Base-by-base conservation (phyloP, 1,284 basidiomycete genomes). In the Ustilago nuda region DNA sequence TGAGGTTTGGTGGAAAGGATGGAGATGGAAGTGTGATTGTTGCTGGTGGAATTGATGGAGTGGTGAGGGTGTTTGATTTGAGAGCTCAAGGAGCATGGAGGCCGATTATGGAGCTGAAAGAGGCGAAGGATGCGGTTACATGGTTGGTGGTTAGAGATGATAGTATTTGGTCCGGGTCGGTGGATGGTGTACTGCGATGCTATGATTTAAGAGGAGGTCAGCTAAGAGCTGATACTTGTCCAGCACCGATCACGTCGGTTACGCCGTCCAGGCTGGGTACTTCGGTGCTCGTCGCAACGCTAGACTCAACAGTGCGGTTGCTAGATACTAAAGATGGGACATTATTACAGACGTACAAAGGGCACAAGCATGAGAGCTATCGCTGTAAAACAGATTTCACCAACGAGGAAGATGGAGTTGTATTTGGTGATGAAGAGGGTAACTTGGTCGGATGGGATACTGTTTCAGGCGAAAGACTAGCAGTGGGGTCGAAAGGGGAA, bases 121-220 rank as follows among this genome's bases (percentile, higher is more conserved):
- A 98, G 76, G 93, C 95, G 0, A 91, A 90, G 23, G 95, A 98
- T 81, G 92, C 93, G 0, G 91, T 99, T 56, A 74, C 77, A 0
- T 56, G 69, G 8, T 86, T 99, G n/a, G 72, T 68, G 86, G 72
- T 83, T 89, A 43, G 89, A 90, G 37, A 52, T 1, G 63, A 61
- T 19, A 17, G 90, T 64, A 90, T 98, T 75, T 75, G 72, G 32
- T 89, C 94, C 0, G 94, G 93, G 1, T 94, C 93, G 0, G 92
- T 96, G 2, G 97, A 99, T 78, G 96, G 97, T 1, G 89, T 92
- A 80, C 91, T 98, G 37, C 90, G 97, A 27, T 93, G 92, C 1
- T 98, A 98, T 86, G 97, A 99, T 86, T 87, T 99, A 36, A 91
- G 96, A 53, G 94, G 92, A 88, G 97, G 97, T 27, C 91, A 95